Evolutionary conservation across 768 basidiomycete genomes (phyloP).

Genomic region (Gelatoporia subvermispora): DNA sequence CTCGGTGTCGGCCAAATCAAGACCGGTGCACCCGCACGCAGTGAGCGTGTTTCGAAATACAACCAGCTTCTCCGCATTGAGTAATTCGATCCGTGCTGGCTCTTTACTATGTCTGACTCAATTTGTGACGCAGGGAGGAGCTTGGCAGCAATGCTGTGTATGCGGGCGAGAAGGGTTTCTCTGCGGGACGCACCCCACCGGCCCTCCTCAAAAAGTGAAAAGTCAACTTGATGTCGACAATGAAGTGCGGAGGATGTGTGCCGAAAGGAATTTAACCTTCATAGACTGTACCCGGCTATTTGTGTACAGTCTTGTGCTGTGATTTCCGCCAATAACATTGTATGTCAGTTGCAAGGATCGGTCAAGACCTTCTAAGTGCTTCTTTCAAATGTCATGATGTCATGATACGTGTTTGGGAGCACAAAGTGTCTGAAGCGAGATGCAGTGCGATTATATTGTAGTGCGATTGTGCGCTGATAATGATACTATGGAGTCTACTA

Average conservation of each 20-base stretch:
- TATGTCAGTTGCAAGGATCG: too few species aligned
- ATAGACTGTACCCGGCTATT: slow-evolving; percentile 3
- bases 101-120: slow-evolving; percentile 5
- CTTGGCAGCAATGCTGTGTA: slow-evolving; percentile 57
- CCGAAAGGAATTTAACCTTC: background rate
- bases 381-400: too few species aligned
- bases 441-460: too few species aligned
- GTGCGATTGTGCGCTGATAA: too few species aligned
- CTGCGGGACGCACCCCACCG: slow-evolving; percentile 69
- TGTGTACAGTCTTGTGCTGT: slow-evolving; percentile 2
- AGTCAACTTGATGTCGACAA: background rate
- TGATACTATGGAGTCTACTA: too few species aligned
- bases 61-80: slow-evolving; percentile 87
- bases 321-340: background rate
- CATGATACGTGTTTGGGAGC: too few species aligned
- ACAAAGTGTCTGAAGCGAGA: too few species aligned
- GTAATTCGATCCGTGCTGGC: slow-evolving; percentile 38
- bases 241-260: slow-evolving; percentile 1
- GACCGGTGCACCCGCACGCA: slow-evolving; percentile 94
- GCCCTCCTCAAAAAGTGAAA: slow-evolving; percentile 54
- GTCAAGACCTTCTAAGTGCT: too few species aligned
- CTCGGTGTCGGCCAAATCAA: slow-evolving; percentile 95
- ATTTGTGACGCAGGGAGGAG: slow-evolving; percentile 56
- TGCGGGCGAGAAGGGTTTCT: slow-evolving; percentile 77
- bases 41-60: slow-evolving; percentile 96